Conservation (phyloP, 2,329 filamentous ascomycete genomes). For the Pestalotiopsis sp. region DNA sequence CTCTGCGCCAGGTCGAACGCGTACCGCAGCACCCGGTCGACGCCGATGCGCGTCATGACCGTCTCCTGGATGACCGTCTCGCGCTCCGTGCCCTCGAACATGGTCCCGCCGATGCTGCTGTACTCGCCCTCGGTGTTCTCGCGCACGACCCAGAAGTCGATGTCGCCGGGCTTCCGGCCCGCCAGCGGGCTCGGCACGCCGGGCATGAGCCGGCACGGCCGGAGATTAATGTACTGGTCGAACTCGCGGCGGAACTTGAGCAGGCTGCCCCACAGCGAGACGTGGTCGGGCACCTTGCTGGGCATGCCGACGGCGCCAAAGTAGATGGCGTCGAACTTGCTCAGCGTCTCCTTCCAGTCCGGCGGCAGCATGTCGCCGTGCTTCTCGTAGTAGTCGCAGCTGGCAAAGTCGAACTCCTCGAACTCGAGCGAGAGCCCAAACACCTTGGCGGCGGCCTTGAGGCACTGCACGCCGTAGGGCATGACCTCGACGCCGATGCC, state of each 20-base stretch:
- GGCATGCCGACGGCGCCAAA: constrained; percentile 68
- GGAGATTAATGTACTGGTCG: constrained; percentile 70
- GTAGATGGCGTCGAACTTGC: constrained; percentile 65
- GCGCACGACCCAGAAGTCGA: constrained; percentile 66
- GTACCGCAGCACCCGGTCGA: constrained; percentile 62
- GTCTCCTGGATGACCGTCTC: constrained; percentile 62
- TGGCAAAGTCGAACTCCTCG: constrained; percentile 66
- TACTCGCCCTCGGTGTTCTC: constrained; percentile 69
- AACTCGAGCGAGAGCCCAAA: constrained; percentile 60
- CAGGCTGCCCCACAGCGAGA: constrained; percentile 68
- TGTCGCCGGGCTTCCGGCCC: constrained; percentile 55
- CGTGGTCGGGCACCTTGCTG: constrained; percentile 62
- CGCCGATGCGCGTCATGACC: constrained; percentile 60
- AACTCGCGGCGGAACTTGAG: constrained; percentile 68
- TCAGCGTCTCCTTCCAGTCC: constrained; percentile 54
- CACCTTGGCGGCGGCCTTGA: constrained; percentile 52
- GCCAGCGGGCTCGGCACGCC: constrained; percentile 61
- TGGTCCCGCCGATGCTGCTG: constrained; percentile 62
- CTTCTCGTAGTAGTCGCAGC: constrained; percentile 58
- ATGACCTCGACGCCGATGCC: constrained; percentile 73
- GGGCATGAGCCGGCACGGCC: constrained; percentile 63
- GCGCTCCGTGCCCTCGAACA: constrained; percentile 59
- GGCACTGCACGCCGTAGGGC: constrained; percentile 61
- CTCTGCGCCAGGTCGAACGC: constrained; percentile 62
- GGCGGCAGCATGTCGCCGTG: constrained; percentile 45